These are phyloP conservation scores for Glycine soja DNA, from an alignment of 306 rosid species.

Conservation along the genomic window DNA sequence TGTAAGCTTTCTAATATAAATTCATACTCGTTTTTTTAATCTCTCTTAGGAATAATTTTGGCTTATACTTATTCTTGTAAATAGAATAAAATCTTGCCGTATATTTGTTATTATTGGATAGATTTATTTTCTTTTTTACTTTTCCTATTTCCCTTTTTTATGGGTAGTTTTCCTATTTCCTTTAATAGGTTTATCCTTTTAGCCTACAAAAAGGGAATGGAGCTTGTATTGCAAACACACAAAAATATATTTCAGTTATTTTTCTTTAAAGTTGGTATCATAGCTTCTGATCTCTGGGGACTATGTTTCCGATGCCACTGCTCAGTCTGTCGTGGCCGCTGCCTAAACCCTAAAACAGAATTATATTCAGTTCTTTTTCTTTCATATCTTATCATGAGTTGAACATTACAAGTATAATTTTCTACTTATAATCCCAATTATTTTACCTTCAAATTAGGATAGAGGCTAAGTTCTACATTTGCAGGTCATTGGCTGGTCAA, in stretches of 20 bases:
- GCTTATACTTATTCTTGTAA: slow-evolving; percentile 15
- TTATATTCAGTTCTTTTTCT: neutral
- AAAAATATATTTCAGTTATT: neutral
- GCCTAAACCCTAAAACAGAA: no score
- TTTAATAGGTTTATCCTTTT: no score
- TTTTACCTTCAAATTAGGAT: slow-evolving; percentile 15
- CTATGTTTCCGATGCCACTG: neutral
- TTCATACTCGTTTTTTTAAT: slow-evolving; percentile 1
- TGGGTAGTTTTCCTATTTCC: neutral
- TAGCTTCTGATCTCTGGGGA: neutral
- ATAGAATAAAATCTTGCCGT: neutral
- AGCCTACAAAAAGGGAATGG: neutral
- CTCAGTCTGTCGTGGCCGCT: no score
- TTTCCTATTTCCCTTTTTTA: neutral
- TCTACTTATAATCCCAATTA: slow-evolving; percentile 14
- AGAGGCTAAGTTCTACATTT: slow-evolving; percentile 37
- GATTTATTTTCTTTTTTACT: neutral
- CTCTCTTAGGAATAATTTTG: slow-evolving; percentile 24
- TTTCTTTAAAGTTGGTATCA: neutral
- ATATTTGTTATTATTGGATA: neutral
- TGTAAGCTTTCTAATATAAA: slow-evolving; percentile 26
- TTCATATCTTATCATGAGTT: neutral
- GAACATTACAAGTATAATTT: slow-evolving; percentile 1
- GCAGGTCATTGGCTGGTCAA: slow-evolving; percentile 99
- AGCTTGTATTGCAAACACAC: neutral